These are phyloP conservation scores for Gamarada debralockiae DNA, from an alignment of 495 filamentous ascomycete species.

Conservation along the genomic window DNA sequence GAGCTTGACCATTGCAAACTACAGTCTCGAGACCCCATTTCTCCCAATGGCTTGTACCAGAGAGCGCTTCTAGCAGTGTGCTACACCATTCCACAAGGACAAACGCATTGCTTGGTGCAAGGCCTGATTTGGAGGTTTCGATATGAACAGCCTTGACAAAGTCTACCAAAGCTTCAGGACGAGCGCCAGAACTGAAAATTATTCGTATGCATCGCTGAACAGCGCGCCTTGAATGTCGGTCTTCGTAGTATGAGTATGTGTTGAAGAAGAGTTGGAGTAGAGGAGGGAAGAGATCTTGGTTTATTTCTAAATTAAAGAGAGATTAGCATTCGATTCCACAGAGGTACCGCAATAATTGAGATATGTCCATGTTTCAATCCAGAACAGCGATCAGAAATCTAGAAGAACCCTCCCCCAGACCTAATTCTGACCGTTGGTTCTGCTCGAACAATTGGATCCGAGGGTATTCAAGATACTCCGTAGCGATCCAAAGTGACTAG, in stretches of 20 bases:
- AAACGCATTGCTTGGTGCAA: slow-evolving; percentile 77
- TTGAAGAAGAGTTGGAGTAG: slow-evolving; percentile 71
- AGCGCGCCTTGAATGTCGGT: slow-evolving; percentile 76
- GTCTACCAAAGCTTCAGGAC: slow-evolving; percentile 51
- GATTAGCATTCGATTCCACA: neutral
- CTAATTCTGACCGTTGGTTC: too few species aligned
- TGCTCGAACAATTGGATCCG: too few species aligned
- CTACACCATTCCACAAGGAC: slow-evolving; percentile 90
- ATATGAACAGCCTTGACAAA: slow-evolving; percentile 53
- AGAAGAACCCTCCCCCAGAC: too few species aligned
- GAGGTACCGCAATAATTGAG: too few species aligned
- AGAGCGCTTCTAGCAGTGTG: slow-evolving; percentile 60
- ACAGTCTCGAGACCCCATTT: slow-evolving; percentile 61
- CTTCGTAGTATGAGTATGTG: slow-evolving; percentile 83
- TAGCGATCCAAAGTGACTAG: too few species aligned
- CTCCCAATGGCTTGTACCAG: slow-evolving; percentile 54
- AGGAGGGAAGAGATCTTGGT: slow-evolving; percentile 17
- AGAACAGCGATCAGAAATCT: too few species aligned
- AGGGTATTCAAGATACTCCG: too few species aligned
- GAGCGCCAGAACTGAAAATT: slow-evolving; percentile 48
- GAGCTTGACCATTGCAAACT: slow-evolving; percentile 54
- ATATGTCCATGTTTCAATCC: too few species aligned
- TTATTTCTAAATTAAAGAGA: slow-evolving; percentile 16
- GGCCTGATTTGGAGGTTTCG: slow-evolving; percentile 68
- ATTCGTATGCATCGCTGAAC: slow-evolving; percentile 70